Evolutionary conservation across 2,329 filamentous ascomycete genomes (phyloP).

Genomic region (Dothistroma pini): DNA sequence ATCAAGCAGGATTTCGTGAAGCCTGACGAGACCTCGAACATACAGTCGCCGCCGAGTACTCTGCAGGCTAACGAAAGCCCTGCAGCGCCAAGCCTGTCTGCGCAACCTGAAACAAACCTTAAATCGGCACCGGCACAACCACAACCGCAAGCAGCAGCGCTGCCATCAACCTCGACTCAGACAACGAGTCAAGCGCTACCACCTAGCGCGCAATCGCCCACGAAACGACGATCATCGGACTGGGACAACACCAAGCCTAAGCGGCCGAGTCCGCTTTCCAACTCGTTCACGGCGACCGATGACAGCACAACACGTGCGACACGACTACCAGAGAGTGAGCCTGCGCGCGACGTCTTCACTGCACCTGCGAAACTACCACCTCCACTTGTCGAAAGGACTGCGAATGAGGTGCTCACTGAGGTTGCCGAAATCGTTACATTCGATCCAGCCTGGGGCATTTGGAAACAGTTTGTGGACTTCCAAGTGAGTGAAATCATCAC

Average conservation of each 20-base stretch:
- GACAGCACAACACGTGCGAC: constrained; percentile 9
- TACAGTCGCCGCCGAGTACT: neutral
- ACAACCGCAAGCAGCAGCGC: constrained; percentile 4
- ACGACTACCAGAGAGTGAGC: neutral
- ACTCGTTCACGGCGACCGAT: constrained; percentile 28
- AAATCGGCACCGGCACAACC: constrained; percentile 14
- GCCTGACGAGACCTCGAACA: neutral
- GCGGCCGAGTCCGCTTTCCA: constrained; percentile 34
- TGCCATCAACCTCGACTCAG: neutral
- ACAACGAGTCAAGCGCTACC: constrained; percentile 3
- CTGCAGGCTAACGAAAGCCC: constrained; percentile 1
- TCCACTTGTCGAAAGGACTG: constrained; percentile 9
- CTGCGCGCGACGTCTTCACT: neutral
- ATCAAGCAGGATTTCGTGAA: neutral
- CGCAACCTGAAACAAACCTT: constrained; percentile 22
- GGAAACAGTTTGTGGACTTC: constrained; percentile 46
- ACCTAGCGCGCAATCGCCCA: constrained; percentile 18
- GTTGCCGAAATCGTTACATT: constrained; percentile 40
- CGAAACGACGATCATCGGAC: constrained; percentile 16
- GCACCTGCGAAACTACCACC: constrained; percentile 13
- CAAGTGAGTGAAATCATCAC: constrained; percentile 36
- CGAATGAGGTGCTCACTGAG: constrained; percentile 21
- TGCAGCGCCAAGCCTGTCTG: constrained; percentile 12
- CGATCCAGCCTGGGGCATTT: constrained; percentile 38
- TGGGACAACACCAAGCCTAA: constrained; percentile 27